Conservation (phyloP, 1,139 yeast genomes). For the Taphrina pruni region DNA sequence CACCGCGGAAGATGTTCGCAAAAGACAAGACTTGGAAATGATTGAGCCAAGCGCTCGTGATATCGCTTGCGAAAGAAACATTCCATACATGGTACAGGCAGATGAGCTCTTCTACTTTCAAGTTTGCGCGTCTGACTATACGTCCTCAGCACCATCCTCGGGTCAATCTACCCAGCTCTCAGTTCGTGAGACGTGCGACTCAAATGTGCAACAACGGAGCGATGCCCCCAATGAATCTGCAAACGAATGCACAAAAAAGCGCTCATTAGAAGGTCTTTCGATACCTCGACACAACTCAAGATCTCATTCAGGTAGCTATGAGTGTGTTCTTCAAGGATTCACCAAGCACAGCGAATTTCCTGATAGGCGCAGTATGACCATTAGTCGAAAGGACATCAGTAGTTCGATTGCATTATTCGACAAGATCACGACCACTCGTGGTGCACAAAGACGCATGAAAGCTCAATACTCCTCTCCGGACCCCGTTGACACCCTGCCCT, state of each 20-base stretch:
- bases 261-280: no score
- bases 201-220: no score
- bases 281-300: no score
- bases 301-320: no score
- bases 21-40: background rate
- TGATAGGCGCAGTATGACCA: no score
- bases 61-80: background rate
- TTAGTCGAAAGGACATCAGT: slow-evolving; percentile 2
- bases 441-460: background rate
- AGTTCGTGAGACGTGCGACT: background rate
- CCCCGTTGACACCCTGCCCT: background rate
- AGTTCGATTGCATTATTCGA: background rate
- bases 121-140: background rate
- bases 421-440: background rate
- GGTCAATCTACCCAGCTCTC: slow-evolving; percentile 7
- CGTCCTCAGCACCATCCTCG: slow-evolving; percentile 7
- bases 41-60: background rate
- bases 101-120: slow-evolving; percentile 20
- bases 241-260: no score
- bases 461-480: background rate
- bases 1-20: background rate
- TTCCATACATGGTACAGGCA: slow-evolving; percentile 16
- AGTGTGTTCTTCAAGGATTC: no score
- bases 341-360: no score
- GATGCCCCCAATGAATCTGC: no score